A percentile compares a stretch with the other conserved stretches of the same genome.
phyloP scores from a whole-genome alignment of 2,329 filamentous ascomycete species.

The Stachybotrys chartarum region DNA sequence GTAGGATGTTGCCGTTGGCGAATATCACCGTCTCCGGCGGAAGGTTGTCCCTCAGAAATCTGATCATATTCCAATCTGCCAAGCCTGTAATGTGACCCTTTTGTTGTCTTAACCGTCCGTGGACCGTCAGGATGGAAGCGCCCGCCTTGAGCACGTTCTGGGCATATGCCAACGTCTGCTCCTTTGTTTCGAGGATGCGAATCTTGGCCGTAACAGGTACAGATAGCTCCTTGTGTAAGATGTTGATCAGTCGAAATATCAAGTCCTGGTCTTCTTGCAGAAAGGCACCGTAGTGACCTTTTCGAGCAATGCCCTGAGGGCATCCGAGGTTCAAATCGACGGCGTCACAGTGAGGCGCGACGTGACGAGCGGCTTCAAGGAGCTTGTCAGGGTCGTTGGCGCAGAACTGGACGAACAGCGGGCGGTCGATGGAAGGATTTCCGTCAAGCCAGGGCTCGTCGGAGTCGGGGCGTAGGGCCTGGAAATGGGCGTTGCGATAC shows the following conservation, averaged over 20 bases:
- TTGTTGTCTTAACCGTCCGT: slow-evolving; percentile 81
- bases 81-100: slow-evolving; percentile 93
- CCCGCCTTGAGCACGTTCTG: slow-evolving; percentile 79
- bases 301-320: slow-evolving; percentile 88
- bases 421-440: slow-evolving; percentile 75
- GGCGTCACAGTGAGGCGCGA: slow-evolving; percentile 84
- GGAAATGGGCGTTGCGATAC: slow-evolving; percentile 76
- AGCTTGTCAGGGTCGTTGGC: slow-evolving; percentile 78
- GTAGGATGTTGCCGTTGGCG: slow-evolving; percentile 90
- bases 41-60: slow-evolving; percentile 73
- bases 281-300: slow-evolving; percentile 89
- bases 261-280: slow-evolving; percentile 87
- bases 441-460: slow-evolving; percentile 66
- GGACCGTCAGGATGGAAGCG: slow-evolving; percentile 88
- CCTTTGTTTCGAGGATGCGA: slow-evolving; percentile 76
- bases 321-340: slow-evolving; percentile 94
- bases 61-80: slow-evolving; percentile 84
- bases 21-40: slow-evolving; percentile 88
- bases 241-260: slow-evolving; percentile 76
- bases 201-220: slow-evolving; percentile 95
- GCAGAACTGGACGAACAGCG: slow-evolving; percentile 95
- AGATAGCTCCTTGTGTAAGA: slow-evolving; percentile 67
- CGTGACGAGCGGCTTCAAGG: slow-evolving; percentile 69
- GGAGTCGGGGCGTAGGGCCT: slow-evolving; percentile 44
- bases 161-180: slow-evolving; percentile 84